Conservation (phyloP, 2,329 filamentous ascomycete species). For the Claviceps lovelessii region DNA sequence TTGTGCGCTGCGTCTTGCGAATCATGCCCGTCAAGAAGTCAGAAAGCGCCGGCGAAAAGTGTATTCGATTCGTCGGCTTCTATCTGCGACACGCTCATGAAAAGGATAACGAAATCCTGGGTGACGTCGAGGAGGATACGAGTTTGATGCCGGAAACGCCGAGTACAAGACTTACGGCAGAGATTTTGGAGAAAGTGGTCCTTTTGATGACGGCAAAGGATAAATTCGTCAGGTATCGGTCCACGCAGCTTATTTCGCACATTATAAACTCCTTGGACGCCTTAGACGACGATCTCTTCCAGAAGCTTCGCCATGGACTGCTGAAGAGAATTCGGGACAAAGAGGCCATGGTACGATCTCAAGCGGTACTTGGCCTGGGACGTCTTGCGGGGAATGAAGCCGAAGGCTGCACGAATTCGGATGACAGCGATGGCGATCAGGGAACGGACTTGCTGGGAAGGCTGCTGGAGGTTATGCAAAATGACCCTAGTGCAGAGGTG, state of each 20-base stretch:
- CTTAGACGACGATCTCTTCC: conserved; percentile 84
- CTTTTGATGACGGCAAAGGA: conserved; percentile 77
- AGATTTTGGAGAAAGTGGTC: conserved; percentile 58
- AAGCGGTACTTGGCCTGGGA: conserved; percentile 82
- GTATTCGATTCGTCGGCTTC: conserved; percentile 72
- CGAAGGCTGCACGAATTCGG: conserved; percentile 54
- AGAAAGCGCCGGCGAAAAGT: conserved; percentile 73
- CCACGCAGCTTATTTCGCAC: conserved; percentile 79
- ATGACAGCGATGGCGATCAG: conserved; percentile 50
- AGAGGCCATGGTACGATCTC: conserved; percentile 79
- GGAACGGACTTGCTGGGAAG: conserved; percentile 63
- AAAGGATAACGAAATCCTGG: conserved; percentile 55
- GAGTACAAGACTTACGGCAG: conserved; percentile 61
- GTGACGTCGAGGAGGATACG: conserved; percentile 51
- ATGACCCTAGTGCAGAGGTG: conserved; percentile 89
- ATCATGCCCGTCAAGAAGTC: conserved; percentile 83
- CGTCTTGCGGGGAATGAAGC: conserved; percentile 66
- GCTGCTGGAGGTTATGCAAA: conserved; percentile 75
- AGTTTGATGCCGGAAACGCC: conserved; percentile 69
- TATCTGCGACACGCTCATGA: conserved; percentile 63
- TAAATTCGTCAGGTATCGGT: conserved; percentile 78
- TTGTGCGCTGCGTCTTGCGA: conserved; percentile 67
- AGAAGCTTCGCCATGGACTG: conserved; percentile 63
- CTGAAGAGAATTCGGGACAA: conserved; percentile 84
- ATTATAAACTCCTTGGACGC: conserved; percentile 85